Base-by-base conservation (phyloP, 129 eudicot species). In the Mikania micrantha region DNA sequence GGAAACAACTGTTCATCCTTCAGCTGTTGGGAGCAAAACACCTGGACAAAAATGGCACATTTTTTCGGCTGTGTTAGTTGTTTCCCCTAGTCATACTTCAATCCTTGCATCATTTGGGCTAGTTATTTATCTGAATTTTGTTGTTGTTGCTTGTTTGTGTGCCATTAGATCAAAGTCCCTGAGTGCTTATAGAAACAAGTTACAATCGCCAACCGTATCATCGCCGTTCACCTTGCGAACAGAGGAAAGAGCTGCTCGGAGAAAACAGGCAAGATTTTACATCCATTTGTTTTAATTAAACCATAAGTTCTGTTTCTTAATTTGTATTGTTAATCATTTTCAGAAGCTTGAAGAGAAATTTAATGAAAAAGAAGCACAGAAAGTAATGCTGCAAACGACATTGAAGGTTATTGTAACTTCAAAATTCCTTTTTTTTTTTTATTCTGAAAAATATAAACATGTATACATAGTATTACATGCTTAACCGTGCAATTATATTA, bases 271-370 rank as follows among this genome's bases (percentile, higher is more conserved):
- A 78, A 76, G 73, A 35, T 11, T 28, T 35, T 31, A 13, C 50
- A 25, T 27, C 17, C 8, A 35, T 34, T 42, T 66, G 39, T 40
- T 63, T 20, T 31, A 25, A 11, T 58, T 2, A 29, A 52, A 64
- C 8, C 12, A 9, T 1, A 27, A 9, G 19, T 50, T 41, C 0
- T 35, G 25, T 54, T 66, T 64, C 54, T 71, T 48, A 35, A 44
- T 54, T n/a, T 48, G 21, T 16, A 31, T 39, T 35, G 67, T 53
- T 56, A 13, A 38, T 54, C n/a, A 60, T 34, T 74, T 76, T 68
- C 85, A 91, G 97, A 87, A 79, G 79, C 88, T 85, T 60, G 95
- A 90, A 77, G 95, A 90, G 45, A 87, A 88, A 78, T 90, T 91
- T 77, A 83, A 88, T 73, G 88, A 82, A 63, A 85, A 79, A 41